A percentile compares a stretch with the other conserved stretches of the same genome.
Evolutionary conservation across 768 basidiomycete genomes (phyloP).

Genomic region (Lactarius trivialis): DNA sequence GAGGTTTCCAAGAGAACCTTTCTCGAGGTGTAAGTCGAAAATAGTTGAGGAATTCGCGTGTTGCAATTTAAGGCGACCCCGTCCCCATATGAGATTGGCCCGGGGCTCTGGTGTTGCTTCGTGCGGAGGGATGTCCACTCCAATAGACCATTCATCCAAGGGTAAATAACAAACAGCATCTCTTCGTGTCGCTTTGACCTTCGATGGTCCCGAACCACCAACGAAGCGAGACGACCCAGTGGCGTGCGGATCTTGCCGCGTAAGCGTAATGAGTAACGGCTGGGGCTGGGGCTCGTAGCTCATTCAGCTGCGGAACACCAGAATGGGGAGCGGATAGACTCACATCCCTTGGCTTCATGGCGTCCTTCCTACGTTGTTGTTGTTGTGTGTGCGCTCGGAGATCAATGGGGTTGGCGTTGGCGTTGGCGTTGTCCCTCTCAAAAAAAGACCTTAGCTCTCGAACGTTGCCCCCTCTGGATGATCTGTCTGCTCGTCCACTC

Average conservation of each 20-base stretch:
- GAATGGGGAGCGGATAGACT: background rate
- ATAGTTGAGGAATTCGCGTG: background rate
- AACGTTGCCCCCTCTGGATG: background rate
- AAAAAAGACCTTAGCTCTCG: background rate
- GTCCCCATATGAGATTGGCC: constrained; percentile 1
- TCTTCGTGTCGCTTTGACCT: background rate
- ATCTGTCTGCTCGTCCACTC: background rate
- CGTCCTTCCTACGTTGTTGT: background rate
- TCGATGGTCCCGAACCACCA: background rate
- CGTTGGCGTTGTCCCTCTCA: background rate
- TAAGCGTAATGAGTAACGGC: background rate
- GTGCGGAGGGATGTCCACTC: background rate
- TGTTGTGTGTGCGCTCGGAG: background rate
- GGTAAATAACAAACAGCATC: background rate
- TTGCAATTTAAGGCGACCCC: background rate
- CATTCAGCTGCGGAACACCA: background rate
- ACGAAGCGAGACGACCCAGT: constrained; percentile 8
- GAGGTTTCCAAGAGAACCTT: background rate
- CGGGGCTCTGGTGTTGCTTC: background rate
- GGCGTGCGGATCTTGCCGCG: background rate
- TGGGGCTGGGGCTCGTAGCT: background rate
- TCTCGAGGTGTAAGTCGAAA: constrained; percentile 9
- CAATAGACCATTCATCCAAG: constrained; percentile 11
- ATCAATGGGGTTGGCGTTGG: background rate
- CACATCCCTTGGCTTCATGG: constrained; percentile 13